Percentiles rank a stretch among this genome's conserved stretches.
These are phyloP conservation scores for Neopestalotiopsis sp. DNA, from an alignment of 2,329 filamentous ascomycete genomes.

Conservation along the genomic window DNA sequence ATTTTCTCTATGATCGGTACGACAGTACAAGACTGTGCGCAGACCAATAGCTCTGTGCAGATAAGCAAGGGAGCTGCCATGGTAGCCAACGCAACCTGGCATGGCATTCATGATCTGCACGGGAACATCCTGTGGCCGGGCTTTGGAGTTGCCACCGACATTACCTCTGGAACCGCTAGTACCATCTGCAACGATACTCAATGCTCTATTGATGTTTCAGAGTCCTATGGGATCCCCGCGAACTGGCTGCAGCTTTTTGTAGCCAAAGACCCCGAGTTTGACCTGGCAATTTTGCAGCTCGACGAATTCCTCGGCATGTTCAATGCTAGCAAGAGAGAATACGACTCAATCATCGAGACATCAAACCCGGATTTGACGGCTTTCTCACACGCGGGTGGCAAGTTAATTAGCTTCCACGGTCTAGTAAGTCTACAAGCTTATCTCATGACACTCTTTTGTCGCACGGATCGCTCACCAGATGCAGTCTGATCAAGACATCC, in stretches of 20 bases:
- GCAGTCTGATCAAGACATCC: neutral
- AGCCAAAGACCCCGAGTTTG: neutral
- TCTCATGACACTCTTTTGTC: neutral
- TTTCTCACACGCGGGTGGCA: neutral
- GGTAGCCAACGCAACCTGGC: slow-evolving; percentile 5
- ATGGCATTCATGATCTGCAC: neutral
- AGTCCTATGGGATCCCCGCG: neutral
- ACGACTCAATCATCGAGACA: neutral
- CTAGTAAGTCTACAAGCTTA: neutral
- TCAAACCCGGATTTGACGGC: neutral
- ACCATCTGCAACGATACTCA: too few relatives aligned
- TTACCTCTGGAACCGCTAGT: neutral
- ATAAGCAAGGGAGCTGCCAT: neutral
- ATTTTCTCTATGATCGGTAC: neutral
- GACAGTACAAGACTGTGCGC: neutral
- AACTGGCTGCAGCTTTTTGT: neutral
- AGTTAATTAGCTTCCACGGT: slow-evolving; percentile 5
- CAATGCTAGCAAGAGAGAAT: neutral
- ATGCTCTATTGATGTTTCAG: neutral
- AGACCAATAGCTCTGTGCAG: neutral
- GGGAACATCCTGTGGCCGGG: neutral
- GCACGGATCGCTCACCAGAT: too few relatives aligned
- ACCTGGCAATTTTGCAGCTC: neutral
- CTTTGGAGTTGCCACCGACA: neutral
- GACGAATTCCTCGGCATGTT: neutral